phyloP scores from a whole-genome alignment of 345 rosid species.

The Camelina laxa region DNA sequence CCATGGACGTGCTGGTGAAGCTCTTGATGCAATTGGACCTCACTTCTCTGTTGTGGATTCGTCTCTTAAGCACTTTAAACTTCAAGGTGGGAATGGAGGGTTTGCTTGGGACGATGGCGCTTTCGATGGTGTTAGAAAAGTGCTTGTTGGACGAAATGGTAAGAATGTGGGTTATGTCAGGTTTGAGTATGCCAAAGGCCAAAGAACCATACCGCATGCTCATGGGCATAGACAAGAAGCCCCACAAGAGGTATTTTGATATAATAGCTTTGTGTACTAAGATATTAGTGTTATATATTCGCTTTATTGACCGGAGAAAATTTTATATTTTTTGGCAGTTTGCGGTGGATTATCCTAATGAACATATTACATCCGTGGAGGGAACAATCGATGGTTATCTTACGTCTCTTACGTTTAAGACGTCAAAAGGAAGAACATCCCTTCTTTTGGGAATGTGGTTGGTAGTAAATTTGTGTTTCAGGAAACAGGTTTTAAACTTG shows the following conservation, averaged over 20 bases:
- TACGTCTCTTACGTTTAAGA: constrained; percentile 29
- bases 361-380: constrained; percentile 36
- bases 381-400: constrained; percentile 36
- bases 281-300: neutral
- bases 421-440: constrained; percentile 40
- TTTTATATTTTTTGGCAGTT: constrained; percentile 2
- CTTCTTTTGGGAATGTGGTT: constrained; percentile 31
- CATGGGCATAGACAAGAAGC: constrained; percentile 30
- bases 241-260: constrained; percentile 30
- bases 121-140: constrained; percentile 34
- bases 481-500: constrained; percentile 33
- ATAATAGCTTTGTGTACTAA: neutral
- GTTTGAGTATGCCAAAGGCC: constrained; percentile 43
- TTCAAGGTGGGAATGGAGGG: constrained; percentile 38
- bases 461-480: constrained; percentile 39
- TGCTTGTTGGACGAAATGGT: constrained; percentile 29
- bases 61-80: constrained; percentile 32
- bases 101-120: constrained; percentile 43
- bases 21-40: constrained; percentile 38
- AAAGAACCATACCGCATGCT: constrained; percentile 26
- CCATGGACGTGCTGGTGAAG: constrained; percentile 38
- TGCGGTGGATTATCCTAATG: constrained; percentile 39
- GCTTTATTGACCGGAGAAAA: neutral
- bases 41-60: constrained; percentile 25
- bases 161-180: constrained; percentile 15